phyloP scores from a whole-genome alignment of 129 eudicot genomes.

The Artemisia tridentata region DNA sequence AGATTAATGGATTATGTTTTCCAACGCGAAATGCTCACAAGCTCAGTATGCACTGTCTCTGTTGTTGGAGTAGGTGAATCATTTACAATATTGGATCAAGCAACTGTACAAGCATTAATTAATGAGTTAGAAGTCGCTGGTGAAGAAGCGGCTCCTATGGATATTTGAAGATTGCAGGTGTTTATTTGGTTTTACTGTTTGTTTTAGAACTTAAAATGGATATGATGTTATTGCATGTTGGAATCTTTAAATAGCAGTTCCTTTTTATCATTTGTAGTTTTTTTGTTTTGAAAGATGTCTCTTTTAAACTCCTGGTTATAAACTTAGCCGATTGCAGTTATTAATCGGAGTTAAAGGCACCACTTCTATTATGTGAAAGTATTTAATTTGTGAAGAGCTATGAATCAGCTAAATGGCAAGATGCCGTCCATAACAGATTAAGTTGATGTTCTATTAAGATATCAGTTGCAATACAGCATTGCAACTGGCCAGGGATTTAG shows the following conservation, averaged over 20 bases:
- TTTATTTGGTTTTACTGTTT: too few species aligned
- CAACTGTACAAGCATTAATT: slow-evolving; percentile 67
- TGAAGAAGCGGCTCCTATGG: slow-evolving; percentile 20
- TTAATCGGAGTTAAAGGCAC: slow-evolving; percentile 1
- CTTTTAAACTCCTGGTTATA: slow-evolving; percentile 11
- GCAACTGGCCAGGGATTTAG: too few species aligned
- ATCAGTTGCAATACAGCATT: too few species aligned
- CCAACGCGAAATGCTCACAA: slow-evolving; percentile 80
- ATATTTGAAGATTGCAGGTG: too few species aligned
- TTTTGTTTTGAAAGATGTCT: neutral
- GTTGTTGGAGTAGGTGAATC: slow-evolving; percentile 82
- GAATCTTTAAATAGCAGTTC: too few species aligned
- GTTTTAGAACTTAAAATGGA: too few species aligned
- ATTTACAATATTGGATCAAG: slow-evolving; percentile 65
- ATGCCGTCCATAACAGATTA: neutral
- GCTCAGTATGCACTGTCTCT: slow-evolving; percentile 74
- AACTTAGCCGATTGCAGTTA: slow-evolving; percentile 12
- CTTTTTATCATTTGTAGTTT: too few species aligned
- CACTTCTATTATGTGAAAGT: slow-evolving; percentile 10
- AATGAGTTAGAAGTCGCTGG: slow-evolving; percentile 74
- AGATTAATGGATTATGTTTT: too few species aligned
- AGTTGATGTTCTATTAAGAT: too few species aligned
- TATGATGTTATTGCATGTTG: too few species aligned
- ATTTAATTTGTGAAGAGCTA: neutral
- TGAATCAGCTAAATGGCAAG: neutral